Evolutionary conservation across 169 alveolate genomes (phyloP).

Genomic region (Miamiensis avidus): DNA sequence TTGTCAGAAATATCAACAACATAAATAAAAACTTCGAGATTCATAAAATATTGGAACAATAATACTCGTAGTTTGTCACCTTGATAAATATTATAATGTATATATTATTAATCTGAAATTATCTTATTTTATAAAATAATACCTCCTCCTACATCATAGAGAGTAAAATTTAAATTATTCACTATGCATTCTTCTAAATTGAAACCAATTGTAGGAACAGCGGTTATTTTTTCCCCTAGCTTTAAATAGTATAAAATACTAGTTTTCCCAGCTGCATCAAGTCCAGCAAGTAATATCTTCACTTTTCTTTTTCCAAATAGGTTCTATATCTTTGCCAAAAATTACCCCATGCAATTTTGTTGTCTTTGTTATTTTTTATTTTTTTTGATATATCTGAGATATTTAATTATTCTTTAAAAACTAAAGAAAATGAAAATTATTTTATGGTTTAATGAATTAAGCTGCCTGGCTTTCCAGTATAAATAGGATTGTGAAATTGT

Average conservation of each 20-base stretch:
- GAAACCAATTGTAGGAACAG: constrained; percentile 85
- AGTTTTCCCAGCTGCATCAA: constrained; percentile 80
- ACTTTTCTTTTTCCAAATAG: constrained; percentile 14
- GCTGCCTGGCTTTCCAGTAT: no score
- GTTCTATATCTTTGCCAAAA: no score
- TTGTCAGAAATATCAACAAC: constrained; percentile 84
- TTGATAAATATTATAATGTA: no score
- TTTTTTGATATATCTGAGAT: no score
- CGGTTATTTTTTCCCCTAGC: constrained; percentile 56
- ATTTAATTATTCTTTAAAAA: no score
- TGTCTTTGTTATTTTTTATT: no score
- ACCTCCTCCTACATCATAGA: constrained; percentile 91
- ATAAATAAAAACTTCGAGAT: constrained; percentile 77
- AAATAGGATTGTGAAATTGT: no score
- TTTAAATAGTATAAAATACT: constrained; percentile 65
- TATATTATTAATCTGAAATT: no score
- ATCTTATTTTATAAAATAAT: no score
- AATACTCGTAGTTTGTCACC: constrained; percentile 75
- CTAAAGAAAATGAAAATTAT: no score
- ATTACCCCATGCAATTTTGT: no score
- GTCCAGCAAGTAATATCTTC: constrained; percentile 47
- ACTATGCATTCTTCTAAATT: constrained; percentile 79
- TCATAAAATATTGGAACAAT: constrained; percentile 83
- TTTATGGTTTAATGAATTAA: no score
- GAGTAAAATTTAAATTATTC: constrained; percentile 73